Conservation (phyloP, 2,329 filamentous ascomycete species). For the Rhynchosporium agropyri region DNA sequence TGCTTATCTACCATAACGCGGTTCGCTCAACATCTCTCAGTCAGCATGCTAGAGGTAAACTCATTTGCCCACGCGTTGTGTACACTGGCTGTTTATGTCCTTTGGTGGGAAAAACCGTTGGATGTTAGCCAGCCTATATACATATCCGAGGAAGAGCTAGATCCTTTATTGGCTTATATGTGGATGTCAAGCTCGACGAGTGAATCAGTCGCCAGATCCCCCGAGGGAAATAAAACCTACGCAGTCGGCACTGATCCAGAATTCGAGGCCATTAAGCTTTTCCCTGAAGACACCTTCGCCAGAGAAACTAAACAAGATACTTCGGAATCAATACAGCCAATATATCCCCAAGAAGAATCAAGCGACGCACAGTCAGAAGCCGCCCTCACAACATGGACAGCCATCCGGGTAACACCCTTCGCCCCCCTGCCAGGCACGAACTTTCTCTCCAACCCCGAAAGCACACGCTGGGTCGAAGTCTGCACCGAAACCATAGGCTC, state of each 20-base stretch:
- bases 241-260: background rate
- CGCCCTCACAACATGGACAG: background rate
- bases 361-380: background rate
- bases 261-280: background rate
- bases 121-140: background rate
- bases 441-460: background rate
- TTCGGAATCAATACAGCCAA: background rate
- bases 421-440: background rate
- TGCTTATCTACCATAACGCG: conserved; percentile 2
- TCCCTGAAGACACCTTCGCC: background rate
- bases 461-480: background rate
- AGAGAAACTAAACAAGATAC: background rate
- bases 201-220: too few relatives aligned
- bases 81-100: background rate
- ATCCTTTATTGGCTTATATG: background rate
- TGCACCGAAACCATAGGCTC: background rate
- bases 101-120: conserved; percentile 9
- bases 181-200: conserved; percentile 1
- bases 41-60: conserved; percentile 6
- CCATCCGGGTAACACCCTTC: background rate
- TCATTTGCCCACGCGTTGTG: conserved; percentile 5
- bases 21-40: background rate
- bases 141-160: background rate
- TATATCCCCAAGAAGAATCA: too few relatives aligned
- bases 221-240: background rate